A percentile compares a stretch with the other conserved stretches of the same genome.
phyloP scores from a whole-genome alignment of 2,329 filamentous ascomycete species.

The Penicillium concentricum region DNA sequence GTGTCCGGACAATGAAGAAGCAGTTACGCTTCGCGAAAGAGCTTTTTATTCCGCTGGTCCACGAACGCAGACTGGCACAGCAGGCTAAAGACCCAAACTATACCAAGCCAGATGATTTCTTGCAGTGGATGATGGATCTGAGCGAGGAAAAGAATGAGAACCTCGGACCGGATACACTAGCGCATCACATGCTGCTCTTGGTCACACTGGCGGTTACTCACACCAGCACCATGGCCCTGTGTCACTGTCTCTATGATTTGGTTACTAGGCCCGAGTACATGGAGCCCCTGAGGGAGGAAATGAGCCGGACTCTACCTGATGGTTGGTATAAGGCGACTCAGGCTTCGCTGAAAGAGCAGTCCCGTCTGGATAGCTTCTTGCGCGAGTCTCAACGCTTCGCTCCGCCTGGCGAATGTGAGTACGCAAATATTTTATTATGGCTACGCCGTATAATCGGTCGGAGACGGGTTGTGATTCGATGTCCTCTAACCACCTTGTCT shows the following conservation, averaged over 20 bases:
- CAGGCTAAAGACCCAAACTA: conserved; percentile 15
- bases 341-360: conserved; percentile 18
- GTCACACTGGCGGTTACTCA: conserved; percentile 30
- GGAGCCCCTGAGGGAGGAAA: conserved; percentile 53
- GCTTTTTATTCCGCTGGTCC: conserved; percentile 37
- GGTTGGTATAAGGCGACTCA: conserved; percentile 28
- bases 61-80: conserved; percentile 27
- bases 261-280: conserved; percentile 51
- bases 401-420: conserved; percentile 29
- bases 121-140: conserved; percentile 36
- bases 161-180: conserved; percentile 21
- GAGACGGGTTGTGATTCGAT: background rate
- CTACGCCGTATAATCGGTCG: background rate
- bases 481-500: background rate
- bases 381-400: conserved; percentile 31
- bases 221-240: conserved; percentile 30
- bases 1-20: conserved; percentile 32
- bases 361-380: conserved; percentile 30
- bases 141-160: conserved; percentile 21
- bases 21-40: conserved; percentile 31
- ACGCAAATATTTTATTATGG: background rate
- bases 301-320: conserved; percentile 27
- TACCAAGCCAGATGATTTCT: conserved; percentile 30
- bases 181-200: conserved; percentile 27
- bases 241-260: conserved; percentile 53